Evolutionary conservation across 1,139 yeast genomes (phyloP).

Genomic region (Yamadazyma epiphylla): DNA sequence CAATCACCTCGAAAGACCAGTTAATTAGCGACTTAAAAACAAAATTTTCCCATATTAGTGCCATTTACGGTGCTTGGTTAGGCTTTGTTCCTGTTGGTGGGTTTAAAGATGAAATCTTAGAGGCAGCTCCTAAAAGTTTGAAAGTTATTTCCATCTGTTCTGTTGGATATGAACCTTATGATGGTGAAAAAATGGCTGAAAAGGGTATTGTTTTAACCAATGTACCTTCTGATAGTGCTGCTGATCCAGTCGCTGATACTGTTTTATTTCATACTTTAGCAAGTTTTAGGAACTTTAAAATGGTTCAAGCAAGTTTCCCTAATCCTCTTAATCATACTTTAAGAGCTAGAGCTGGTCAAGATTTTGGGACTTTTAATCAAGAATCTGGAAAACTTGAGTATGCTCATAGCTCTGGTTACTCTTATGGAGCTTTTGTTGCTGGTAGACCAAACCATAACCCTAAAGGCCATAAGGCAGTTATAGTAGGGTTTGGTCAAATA

Average conservation of each 20-base stretch:
- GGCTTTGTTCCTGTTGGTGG: slow-evolving; percentile 53
- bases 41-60: slow-evolving; percentile 41
- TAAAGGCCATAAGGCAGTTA: slow-evolving; percentile 55
- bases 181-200: slow-evolving; percentile 34
- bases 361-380: slow-evolving; percentile 31
- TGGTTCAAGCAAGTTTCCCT: slow-evolving; percentile 41
- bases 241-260: slow-evolving; percentile 75
- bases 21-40: slow-evolving; percentile 34
- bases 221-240: slow-evolving; percentile 58
- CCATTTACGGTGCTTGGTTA: slow-evolving; percentile 63
- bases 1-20: slow-evolving; percentile 37
- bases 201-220: slow-evolving; percentile 58
- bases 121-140: slow-evolving; percentile 47
- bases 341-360: slow-evolving; percentile 33
- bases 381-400: slow-evolving; percentile 31
- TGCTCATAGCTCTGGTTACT: slow-evolving; percentile 28
- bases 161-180: slow-evolving; percentile 67
- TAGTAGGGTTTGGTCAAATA: slow-evolving; percentile 78
- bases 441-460: slow-evolving; percentile 44
- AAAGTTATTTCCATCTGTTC: slow-evolving; percentile 62
- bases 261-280: slow-evolving; percentile 59
- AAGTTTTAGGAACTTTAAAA: slow-evolving; percentile 57
- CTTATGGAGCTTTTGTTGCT: slow-evolving; percentile 44
- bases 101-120: slow-evolving; percentile 43
- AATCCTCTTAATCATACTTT: slow-evolving; percentile 34